Conservation (phyloP, 352 stramenopile genomes). For the Thalassiosira exigua region DNA sequence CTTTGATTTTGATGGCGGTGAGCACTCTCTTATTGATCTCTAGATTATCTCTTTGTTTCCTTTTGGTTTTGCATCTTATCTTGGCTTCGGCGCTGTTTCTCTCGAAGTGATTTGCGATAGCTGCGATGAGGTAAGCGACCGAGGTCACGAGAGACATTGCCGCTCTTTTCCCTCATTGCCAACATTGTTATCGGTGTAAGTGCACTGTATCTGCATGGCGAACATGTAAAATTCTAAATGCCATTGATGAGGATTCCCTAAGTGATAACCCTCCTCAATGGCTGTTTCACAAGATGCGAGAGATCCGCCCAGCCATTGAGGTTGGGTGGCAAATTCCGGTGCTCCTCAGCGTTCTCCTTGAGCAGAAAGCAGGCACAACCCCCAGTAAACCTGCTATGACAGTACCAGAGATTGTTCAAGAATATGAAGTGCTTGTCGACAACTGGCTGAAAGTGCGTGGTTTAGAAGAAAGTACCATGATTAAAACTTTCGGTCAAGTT, state of each 20-base stretch:
- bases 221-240: conserved; percentile 36
- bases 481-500: conserved; percentile 46
- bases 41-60: not conserved
- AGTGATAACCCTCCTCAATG: conserved; percentile 35
- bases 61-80: conserved; percentile 6
- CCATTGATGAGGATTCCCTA: conserved; percentile 21
- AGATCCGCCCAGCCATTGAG: conserved; percentile 53
- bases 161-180: not conserved
- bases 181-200: not conserved
- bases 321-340: conserved; percentile 57
- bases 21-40: not conserved
- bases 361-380: conserved; percentile 17
- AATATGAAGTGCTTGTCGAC: conserved; percentile 42
- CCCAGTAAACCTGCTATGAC: conserved; percentile 32
- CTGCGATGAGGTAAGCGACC: conserved; percentile 37
- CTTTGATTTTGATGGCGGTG: conserved; percentile 56
- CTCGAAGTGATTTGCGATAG: conserved; percentile 42
- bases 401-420: conserved; percentile 40
- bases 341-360: conserved; percentile 43
- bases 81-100: not conserved
- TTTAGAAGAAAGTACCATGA: conserved; percentile 40
- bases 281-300: conserved; percentile 54
- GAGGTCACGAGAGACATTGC: not conserved
- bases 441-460: conserved; percentile 28
- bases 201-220: conserved; percentile 46